Evolutionary conservation across 2,329 filamentous ascomycete genomes (phyloP).

Genomic region (Botrytis byssoidea): DNA sequence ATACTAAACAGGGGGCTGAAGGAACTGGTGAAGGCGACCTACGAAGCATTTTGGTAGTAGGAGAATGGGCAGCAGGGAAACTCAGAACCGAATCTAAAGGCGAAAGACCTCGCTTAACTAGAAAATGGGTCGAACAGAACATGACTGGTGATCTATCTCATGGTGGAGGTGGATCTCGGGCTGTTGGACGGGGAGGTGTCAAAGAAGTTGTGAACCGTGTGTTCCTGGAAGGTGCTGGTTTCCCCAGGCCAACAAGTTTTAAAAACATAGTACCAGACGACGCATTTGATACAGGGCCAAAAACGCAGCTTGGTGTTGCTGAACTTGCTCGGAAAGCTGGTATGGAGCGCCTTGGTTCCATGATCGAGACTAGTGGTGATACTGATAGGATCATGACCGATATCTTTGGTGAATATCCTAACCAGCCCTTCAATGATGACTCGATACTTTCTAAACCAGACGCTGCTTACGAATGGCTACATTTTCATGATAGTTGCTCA

Average conservation of each 20-base stretch:
- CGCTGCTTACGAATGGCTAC: conserved; percentile 80
- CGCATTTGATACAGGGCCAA: conserved; percentile 42
- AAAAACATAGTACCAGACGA: conserved; percentile 31
- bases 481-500: conserved; percentile 86
- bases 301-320: conserved; percentile 64
- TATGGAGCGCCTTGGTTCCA: conserved; percentile 69
- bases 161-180: conserved; percentile 69
- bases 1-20: conserved; percentile 66
- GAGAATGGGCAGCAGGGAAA: conserved; percentile 79
- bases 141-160: conserved; percentile 66
- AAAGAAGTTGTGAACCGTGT: conserved; percentile 77
- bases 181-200: conserved; percentile 67
- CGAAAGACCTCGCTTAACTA: conserved; percentile 55
- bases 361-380: conserved; percentile 77
- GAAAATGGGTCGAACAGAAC: conserved; percentile 74
- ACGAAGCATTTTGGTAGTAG: conserved; percentile 79
- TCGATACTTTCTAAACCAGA: conserved; percentile 85
- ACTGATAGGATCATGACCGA: conserved; percentile 77
- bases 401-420: conserved; percentile 82
- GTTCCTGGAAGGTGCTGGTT: conserved; percentile 76
- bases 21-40: conserved; percentile 71
- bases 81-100: conserved; percentile 52
- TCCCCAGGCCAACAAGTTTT: conserved; percentile 44
- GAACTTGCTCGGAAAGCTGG: conserved; percentile 71
- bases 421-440: conserved; percentile 90